Evolutionary conservation across 2,329 filamentous ascomycete genomes (phyloP), one percentile per base, ranked within the genome.

Genomic region (Tolypocladium nubicola): DNA sequence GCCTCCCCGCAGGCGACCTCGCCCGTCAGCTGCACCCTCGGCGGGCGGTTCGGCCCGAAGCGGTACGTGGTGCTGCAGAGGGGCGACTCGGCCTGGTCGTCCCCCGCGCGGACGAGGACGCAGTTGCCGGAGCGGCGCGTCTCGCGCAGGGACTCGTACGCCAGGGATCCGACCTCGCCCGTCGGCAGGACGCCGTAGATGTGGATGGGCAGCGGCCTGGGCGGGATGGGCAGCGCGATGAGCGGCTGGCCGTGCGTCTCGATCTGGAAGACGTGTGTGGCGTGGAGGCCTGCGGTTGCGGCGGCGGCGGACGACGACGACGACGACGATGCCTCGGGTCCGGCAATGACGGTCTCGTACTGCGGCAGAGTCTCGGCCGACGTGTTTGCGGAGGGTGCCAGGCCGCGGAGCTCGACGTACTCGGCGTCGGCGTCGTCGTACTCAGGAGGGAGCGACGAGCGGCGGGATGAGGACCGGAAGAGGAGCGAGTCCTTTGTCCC

Each of bases 1-100:
- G 67, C 66, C 6, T 70, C 65, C 19, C 62, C 21, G 49, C 52
- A 66, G 35, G 52, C 40, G 23, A 59, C 23, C 59, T 55, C 49
- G 35, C 58, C 58, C 26, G 60, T 37, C 52, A 69, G 61, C 39
- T 62, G 59, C 30, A 86, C 68, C 49, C 74, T 67, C 3, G 83
- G 82, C 8, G 79, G 74, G 2, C 75, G 73, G 45, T 73, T 74
- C 1, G 81, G 81, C 0, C 83, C 82, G 63, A 79, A 84, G 61
- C 76, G 78, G 68, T 85, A 85, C 4, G 73, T 76, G 0, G 82
- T 85, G 1, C 67, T 72, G 60, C 75, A 77, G n/a, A 83, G 63
- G 6, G 75, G 67, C 14, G 64, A 57, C n/a, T 65, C 64, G 1
- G 59, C 55, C 6, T 64, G 61, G 16, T 74, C 70, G 43, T 74